Base-by-base conservation (phyloP, 192 early-diverging fungal species). In the Oehlia diaphana region DNA sequence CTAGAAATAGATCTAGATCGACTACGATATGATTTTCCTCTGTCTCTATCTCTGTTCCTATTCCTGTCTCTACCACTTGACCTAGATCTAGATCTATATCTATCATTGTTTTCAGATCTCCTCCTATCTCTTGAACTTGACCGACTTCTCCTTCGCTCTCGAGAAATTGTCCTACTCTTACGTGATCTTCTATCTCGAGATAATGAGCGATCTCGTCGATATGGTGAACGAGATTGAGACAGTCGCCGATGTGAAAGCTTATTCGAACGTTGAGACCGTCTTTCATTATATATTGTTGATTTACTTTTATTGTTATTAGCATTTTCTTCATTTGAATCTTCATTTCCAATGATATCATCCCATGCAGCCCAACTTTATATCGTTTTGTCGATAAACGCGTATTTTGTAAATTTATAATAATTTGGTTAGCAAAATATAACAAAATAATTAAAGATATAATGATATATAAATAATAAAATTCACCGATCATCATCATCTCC, bases 311-410 rank as follows among this genome's bases (percentile, higher is more conserved):
- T 64, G 49, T 53, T 4, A 21, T 65, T 76, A 35, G 8, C 75
- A 26, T 13, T 53, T 72, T 23, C 64, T 10, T 71, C 68, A 21
- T 70, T 70, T 53, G 33, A 26, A 42, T 80, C 72, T 42, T 80
- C 65, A 42, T 75, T 77, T 14, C 74, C 79, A 74, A 80, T 77
- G 26, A 80, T 80, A 64, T 80, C 79, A 76, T 80, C 79, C 79
- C 79, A 80, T 53, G 79, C 63, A 23, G 75, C 58, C 79, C 79
- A 80, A 28, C 79, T 80, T 49, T 31, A 16, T 39, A 50, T 67
- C 42, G 7, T 68, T 4, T 67, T 44, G 69, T 23, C 12, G 26
- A 50, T 66, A 21, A n/a, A 65, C 33, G 19, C 63, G 31, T 4
- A 75, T 42, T 63, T 26, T 35, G 23, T 47, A 47, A n/a, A 47